Evolutionary conservation across 1,284 basidiomycete species (phyloP).

Genomic region (Tylopilus sp.): DNA sequence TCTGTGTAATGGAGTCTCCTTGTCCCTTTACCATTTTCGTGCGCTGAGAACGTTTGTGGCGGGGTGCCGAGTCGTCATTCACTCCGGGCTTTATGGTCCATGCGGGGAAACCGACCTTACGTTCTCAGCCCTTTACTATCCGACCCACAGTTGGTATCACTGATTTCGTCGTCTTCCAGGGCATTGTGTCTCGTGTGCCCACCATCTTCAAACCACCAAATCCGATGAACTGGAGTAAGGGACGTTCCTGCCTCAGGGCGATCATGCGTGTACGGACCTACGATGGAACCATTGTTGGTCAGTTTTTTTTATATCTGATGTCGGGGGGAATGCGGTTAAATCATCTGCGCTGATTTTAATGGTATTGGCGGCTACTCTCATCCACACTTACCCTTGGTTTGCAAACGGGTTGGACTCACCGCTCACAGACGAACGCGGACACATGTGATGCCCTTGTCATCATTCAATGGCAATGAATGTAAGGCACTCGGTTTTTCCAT

Average conservation of each 20-base stretch:
- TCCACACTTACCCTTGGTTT: not conserved
- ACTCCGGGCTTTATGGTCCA: not conserved
- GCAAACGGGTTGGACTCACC: not conserved
- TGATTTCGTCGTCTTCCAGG: not conserved
- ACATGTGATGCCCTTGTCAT: not conserved
- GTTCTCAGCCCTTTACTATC: not conserved
- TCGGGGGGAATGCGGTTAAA: not conserved
- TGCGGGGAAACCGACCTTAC: not conserved
- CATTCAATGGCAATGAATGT: not conserved
- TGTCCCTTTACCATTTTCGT: not conserved
- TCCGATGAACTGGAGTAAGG: not conserved
- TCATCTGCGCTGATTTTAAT: not conserved
- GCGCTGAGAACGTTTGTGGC: not conserved
- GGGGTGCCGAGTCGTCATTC: not conserved
- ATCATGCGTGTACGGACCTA: not conserved
- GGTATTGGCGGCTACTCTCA: not conserved
- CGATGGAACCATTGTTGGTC: not conserved
- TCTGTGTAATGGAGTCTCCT: constrained; percentile 2
- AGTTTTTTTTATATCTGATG: not conserved
- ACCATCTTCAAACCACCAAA: not conserved
- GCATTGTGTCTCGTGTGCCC: no score
- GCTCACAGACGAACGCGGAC: not conserved
- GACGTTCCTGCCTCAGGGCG: not conserved
- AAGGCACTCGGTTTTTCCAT: not conserved
- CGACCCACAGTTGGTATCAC: not conserved